phyloP scores from a whole-genome alignment of 2,329 filamentous ascomycete species.

The Arthrobotrys sinensis region DNA sequence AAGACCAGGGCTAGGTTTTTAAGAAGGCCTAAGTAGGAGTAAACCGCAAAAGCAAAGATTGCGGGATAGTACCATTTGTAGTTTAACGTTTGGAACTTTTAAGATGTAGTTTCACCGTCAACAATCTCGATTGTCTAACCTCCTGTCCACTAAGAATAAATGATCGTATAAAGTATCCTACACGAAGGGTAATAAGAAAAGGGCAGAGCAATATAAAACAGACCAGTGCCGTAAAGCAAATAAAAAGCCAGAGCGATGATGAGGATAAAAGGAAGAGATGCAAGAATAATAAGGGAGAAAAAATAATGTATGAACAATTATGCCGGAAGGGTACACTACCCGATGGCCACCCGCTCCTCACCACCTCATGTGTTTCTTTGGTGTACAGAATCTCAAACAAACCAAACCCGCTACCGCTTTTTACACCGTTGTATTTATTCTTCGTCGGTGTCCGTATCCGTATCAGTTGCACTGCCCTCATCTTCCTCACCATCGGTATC shows the following conservation, averaged over 20 bases:
- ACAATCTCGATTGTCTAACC: constrained; percentile 9
- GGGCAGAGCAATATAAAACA: constrained; percentile 6
- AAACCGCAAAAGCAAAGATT: too few relatives aligned
- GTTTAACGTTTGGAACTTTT: too few relatives aligned
- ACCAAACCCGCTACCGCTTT: constrained; percentile 31
- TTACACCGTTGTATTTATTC: constrained; percentile 63
- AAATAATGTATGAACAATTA: constrained; percentile 59
- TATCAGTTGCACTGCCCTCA: constrained; percentile 75
- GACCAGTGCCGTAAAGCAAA: constrained; percentile 3
- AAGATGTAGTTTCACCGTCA: not conserved
- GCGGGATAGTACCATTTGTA: too few relatives aligned
- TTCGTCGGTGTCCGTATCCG: constrained; percentile 76
- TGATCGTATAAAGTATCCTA: constrained; percentile 57
- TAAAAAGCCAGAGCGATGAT: constrained; percentile 32
- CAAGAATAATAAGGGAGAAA: constrained; percentile 60
- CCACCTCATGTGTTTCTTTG: constrained; percentile 69
- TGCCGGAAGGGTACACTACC: constrained; percentile 36
- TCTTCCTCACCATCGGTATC: constrained; percentile 77
- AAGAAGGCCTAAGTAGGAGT: too few relatives aligned
- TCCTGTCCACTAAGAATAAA: constrained; percentile 32
- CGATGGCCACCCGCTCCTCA: constrained; percentile 33
- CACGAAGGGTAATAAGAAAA: constrained; percentile 50
- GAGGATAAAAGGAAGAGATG: constrained; percentile 37
- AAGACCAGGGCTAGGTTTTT: too few relatives aligned
- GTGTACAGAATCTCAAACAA: constrained; percentile 43